phyloP scores from a whole-genome alignment of 2,329 filamentous ascomycete genomes.

The Thelonectria rubi region DNA sequence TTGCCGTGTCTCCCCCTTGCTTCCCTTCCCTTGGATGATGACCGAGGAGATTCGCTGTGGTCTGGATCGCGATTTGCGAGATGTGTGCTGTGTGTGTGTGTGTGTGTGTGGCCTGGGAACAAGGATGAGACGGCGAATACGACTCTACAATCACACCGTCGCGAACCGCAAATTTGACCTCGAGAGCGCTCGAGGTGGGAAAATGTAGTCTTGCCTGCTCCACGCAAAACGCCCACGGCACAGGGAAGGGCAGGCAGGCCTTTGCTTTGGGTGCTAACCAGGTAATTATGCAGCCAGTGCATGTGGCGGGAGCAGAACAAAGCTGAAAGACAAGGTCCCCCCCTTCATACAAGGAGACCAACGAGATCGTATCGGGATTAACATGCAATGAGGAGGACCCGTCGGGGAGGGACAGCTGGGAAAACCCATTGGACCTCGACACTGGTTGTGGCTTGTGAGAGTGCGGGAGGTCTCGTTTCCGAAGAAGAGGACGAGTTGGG shows the following conservation, averaged over 20 bases:
- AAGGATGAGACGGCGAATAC: not conserved
- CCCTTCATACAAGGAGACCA: not conserved
- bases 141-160: not conserved
- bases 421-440: not conserved
- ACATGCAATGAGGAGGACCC: not conserved
- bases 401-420: not conserved
- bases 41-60: not conserved
- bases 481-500: too few relatives aligned
- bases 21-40: not conserved
- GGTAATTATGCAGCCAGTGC: not conserved
- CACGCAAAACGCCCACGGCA: too few relatives aligned
- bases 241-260: too few relatives aligned
- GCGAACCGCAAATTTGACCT: not conserved
- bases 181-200: too few relatives aligned
- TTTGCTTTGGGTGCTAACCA: too few relatives aligned
- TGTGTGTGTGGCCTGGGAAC: too few relatives aligned
- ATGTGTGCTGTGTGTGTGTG: not conserved
- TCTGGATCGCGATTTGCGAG: not conserved
- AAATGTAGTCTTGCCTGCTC: too few relatives aligned
- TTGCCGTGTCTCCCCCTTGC: slow-evolving; percentile 6
- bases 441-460: too few relatives aligned
- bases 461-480: too few relatives aligned
- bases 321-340: not conserved
- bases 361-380: not conserved
- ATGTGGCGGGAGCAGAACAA: not conserved